A percentile compares a stretch with the other conserved stretches of the same genome.
phyloP scores from a whole-genome alignment of 2,329 filamentous ascomycete genomes.

The Monosporascus cannonballus region DNA sequence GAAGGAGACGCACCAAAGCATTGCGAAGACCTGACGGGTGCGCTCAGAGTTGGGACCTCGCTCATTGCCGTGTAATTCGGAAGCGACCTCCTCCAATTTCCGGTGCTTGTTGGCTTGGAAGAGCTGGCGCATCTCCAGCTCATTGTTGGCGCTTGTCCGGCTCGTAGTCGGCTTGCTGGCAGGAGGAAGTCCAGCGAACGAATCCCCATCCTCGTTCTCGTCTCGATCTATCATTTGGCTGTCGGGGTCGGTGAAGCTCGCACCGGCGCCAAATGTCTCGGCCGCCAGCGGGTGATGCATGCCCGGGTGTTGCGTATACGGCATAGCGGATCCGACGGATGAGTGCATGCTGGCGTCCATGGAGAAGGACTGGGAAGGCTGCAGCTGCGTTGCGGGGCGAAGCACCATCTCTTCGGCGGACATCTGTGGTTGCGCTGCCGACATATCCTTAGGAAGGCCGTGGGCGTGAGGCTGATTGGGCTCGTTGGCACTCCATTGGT shows the following conservation, averaged over 20 bases:
- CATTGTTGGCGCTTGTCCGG: constrained; percentile 70
- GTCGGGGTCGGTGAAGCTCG: constrained; percentile 52
- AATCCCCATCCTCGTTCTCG: constrained; percentile 51
- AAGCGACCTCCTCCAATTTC: constrained; percentile 63
- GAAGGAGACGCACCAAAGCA: constrained; percentile 66
- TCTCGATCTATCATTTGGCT: constrained; percentile 56
- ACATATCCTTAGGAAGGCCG: constrained; percentile 37
- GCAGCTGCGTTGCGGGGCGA: constrained; percentile 50
- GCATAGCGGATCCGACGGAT: constrained; percentile 37
- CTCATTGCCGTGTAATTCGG: constrained; percentile 72
- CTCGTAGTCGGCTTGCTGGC: constrained; percentile 51
- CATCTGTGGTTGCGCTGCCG: constrained; percentile 37
- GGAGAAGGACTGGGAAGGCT: constrained; percentile 40
- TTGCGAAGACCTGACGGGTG: constrained; percentile 79
- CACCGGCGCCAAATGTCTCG: constrained; percentile 46
- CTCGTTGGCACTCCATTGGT: constrained; percentile 44
- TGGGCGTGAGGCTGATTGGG: constrained; percentile 15
- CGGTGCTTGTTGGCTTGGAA: constrained; percentile 64
- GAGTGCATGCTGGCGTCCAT: constrained; percentile 45
- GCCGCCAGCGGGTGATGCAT: constrained; percentile 46
- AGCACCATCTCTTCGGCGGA: constrained; percentile 55
- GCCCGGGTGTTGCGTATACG: constrained; percentile 35
- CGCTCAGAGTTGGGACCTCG: constrained; percentile 76
- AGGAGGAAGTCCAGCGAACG: constrained; percentile 36
- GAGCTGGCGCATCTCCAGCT: constrained; percentile 72